phyloP scores from a whole-genome alignment of 164 flowering plant genomes.

The Warburgia ugandensis region DNA sequence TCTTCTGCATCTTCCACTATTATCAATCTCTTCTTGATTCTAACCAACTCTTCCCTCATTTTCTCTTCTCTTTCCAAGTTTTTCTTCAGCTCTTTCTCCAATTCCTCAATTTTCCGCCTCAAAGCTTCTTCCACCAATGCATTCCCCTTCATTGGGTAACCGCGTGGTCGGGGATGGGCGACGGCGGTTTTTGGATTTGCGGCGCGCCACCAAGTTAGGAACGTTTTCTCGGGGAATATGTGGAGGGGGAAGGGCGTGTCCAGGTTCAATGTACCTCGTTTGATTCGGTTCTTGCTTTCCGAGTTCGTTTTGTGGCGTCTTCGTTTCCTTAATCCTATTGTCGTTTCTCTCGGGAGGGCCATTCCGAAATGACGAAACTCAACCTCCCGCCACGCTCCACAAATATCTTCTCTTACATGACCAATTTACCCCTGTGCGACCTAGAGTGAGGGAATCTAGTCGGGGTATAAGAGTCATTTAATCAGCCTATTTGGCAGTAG shows the following conservation, averaged over 20 bases:
- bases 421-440: too few relatives aligned
- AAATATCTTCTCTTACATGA: too few relatives aligned
- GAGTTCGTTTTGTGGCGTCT: too few relatives aligned
- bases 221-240: not conserved
- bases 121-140: slow-evolving; percentile 4
- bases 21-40: slow-evolving; percentile 32
- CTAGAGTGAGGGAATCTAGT: too few relatives aligned
- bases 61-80: slow-evolving; percentile 7
- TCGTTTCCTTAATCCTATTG: too few relatives aligned
- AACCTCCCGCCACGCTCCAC: too few relatives aligned
- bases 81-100: slow-evolving; percentile 46
- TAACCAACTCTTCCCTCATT: slow-evolving; percentile 40
- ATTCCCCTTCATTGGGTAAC: not conserved
- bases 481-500: too few relatives aligned
- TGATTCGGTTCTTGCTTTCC: too few relatives aligned
- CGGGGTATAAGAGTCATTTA: too few relatives aligned
- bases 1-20: slow-evolving; percentile 83
- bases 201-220: not conserved
- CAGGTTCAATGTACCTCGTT: slow-evolving; percentile 10
- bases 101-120: slow-evolving; percentile 52
- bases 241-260: not conserved
- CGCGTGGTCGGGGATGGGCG: not conserved
- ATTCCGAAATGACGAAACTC: too few relatives aligned
- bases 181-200: not conserved
- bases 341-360: too few relatives aligned